A percentile compares a stretch with the other conserved stretches of the same genome.
Evolutionary conservation across 139 green algal species (phyloP).

Genomic region (Closterium sp.): DNA sequence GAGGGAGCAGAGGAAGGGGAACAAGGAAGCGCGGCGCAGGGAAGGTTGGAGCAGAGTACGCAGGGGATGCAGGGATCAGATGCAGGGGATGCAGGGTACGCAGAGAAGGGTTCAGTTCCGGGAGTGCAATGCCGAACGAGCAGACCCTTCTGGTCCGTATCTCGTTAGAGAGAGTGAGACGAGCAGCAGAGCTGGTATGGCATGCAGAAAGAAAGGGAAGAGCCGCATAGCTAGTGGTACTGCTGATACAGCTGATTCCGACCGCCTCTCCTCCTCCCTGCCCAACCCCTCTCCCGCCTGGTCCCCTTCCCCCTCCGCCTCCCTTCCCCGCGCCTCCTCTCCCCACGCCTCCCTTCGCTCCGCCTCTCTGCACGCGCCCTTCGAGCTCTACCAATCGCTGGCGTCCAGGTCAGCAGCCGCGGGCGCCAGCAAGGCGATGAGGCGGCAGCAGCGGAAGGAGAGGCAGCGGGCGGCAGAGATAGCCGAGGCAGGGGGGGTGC

Average conservation of each 20-base stretch:
- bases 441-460: background rate
- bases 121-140: no score
- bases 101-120: background rate
- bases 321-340: no score
- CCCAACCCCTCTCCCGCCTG: background rate
- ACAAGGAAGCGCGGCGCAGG: no score
- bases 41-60: no score
- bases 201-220: background rate
- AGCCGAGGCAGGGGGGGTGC: background rate
- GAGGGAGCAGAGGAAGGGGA: background rate
- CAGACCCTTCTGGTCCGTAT: background rate
- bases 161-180: background rate
- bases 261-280: background rate
- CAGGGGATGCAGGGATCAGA: no score
- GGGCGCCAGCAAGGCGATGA: background rate
- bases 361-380: background rate
- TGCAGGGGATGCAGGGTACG: background rate
- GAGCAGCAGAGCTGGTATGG: no score
- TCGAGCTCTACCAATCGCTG: background rate
- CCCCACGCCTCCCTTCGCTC: background rate
- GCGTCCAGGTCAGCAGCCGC: background rate
- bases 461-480: background rate
- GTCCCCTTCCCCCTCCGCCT: background rate
- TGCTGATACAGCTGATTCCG: background rate
- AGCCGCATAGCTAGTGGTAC: background rate